Conservation (phyloP, 768 basidiomycete genomes). For the Aureoboletus auriporus region DNA sequence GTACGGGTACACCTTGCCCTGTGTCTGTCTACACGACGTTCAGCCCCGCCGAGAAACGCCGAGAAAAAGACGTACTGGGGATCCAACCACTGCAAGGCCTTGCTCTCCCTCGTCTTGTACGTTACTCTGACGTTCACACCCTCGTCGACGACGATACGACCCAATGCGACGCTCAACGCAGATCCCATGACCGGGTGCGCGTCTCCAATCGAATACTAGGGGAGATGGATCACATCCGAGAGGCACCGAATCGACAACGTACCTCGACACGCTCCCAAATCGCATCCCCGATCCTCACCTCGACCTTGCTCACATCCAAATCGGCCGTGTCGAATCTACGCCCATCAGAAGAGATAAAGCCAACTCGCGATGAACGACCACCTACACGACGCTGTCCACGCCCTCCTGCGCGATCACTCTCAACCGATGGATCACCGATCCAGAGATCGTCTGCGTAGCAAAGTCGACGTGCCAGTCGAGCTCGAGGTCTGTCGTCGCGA, state of each 20-base stretch:
- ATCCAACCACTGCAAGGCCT: slow-evolving; percentile 84
- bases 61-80: slow-evolving; percentile 50
- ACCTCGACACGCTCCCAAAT: slow-evolving; percentile 44
- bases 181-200: slow-evolving; percentile 74
- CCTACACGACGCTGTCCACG: slow-evolving; percentile 57
- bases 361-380: neutral
- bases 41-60: no score
- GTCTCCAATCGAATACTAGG: slow-evolving; percentile 50
- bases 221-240: neutral
- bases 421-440: slow-evolving; percentile 63
- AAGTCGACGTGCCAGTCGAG: slow-evolving; percentile 85
- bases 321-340: slow-evolving; percentile 74
- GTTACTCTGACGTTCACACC: slow-evolving; percentile 44
- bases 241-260: neutral
- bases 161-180: slow-evolving; percentile 58
- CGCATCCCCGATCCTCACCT: slow-evolving; percentile 38
- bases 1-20: slow-evolving; percentile 81
- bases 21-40: slow-evolving; percentile 60
- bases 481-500: slow-evolving; percentile 61
- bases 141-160: slow-evolving; percentile 31
- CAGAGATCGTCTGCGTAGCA: slow-evolving; percentile 50
- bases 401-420: slow-evolving; percentile 43
- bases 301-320: slow-evolving; percentile 52
- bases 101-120: slow-evolving; percentile 73
- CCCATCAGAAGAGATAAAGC: neutral